phyloP scores from a whole-genome alignment of 345 rosid species.

The Euphorbia peplus region DNA sequence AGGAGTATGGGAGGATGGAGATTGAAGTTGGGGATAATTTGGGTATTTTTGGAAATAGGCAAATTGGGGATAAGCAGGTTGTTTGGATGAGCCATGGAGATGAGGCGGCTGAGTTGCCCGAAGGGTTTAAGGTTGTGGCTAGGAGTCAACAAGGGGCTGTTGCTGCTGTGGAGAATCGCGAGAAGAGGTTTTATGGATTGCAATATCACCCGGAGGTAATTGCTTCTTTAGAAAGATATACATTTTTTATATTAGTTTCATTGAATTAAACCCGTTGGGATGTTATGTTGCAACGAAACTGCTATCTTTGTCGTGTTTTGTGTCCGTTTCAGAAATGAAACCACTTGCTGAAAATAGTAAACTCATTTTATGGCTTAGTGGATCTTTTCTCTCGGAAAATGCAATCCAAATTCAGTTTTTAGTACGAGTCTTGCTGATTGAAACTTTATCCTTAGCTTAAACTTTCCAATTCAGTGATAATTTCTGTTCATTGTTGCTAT shows the following conservation, averaged over 20 bases:
- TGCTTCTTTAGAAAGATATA: background rate
- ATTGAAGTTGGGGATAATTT: slow-evolving; percentile 49
- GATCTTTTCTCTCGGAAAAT: no score
- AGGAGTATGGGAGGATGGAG: slow-evolving; percentile 98
- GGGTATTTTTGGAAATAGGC: slow-evolving; percentile 62
- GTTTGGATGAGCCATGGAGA: slow-evolving; percentile 99
- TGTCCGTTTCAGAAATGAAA: no score
- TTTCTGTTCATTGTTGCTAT: no score
- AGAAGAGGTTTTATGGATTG: slow-evolving; percentile 71
- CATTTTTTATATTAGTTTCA: background rate
- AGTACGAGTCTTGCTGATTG: no score
- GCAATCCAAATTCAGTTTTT: no score
- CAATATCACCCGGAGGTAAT: slow-evolving; percentile 96
- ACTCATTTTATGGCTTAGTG: no score
- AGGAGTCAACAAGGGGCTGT: slow-evolving; percentile 75
- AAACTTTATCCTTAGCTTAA: no score
- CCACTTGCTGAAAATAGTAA: no score
- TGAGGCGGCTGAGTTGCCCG: slow-evolving; percentile 66
- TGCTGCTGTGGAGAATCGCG: slow-evolving; percentile 67
- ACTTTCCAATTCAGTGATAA: no score
- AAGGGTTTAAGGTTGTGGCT: slow-evolving; percentile 73
- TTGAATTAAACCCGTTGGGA: background rate
- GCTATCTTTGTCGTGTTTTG: no score
- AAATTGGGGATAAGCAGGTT: slow-evolving; percentile 62
- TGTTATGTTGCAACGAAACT: no score